Evolutionary conservation across 225 moss, liverwort and hornwort species (phyloP), one percentile per base, ranked within the genome.

Genomic region (Ulota crispa): DNA sequence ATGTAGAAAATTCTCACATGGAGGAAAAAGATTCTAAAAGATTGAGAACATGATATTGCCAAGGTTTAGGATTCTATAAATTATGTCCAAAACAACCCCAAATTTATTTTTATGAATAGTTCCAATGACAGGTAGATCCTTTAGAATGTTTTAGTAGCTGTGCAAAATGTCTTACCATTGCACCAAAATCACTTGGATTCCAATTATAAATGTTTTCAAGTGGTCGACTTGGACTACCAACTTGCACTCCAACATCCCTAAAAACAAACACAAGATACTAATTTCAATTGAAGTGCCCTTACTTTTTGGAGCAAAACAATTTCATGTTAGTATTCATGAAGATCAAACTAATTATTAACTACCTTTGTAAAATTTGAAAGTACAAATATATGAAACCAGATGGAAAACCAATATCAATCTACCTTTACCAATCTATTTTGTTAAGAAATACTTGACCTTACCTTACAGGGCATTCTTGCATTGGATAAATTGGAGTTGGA

Each of bases 231-330:
- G 42, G 13, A 62, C 32, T 71, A 62, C 31, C 36, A 11, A 70
- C 41, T 79, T 80, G 88, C 67, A 85, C 85, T 41, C 62, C 82
- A 36, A 56, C 72, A 61, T 85, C 77, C 80, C 85, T 85, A 62
- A 68, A 70, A 76, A 36, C 37, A 67, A 64, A n/a, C 32, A 59
- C 15, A 70, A 7, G 21, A 52, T 34, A 28, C 5, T 59, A 13
- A 72, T 21, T 7, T 83, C 68, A 78, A 45, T 59, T 19, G 31
- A 21, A 75, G 53, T 30, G 62, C 24, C 31, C 45, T 24, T 9
- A 26, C 7, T 64, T 36, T 57, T 18, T 50, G 55, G 16, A 32
- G 3, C 19, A 59, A 3, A 31, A 68, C 9, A 59, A 23, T 28
- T 78, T 30, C 72, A 54, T 8, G 18, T 5, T 6, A 60, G 70